Evolutionary conservation across 179 eudicot species (phyloP), one percentile per base, ranked within the genome.

Genomic region (Carnegiea gigantea): DNA sequence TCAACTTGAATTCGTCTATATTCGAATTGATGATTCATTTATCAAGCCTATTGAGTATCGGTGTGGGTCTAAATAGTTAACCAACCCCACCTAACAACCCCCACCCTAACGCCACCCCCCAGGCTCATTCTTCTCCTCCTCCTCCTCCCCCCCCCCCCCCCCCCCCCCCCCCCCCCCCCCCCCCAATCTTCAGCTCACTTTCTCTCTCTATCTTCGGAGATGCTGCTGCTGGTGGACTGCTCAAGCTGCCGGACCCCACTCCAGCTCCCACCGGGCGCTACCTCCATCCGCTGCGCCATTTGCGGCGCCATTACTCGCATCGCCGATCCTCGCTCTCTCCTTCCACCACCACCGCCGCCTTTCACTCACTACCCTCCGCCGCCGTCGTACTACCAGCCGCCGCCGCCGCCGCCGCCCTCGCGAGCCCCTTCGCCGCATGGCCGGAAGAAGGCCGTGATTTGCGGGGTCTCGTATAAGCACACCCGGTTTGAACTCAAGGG

Each of bases 381-480:
- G 11, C 89, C 87, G 28, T 46, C 36, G 4, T 54, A 30, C 43
- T 1, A 23, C 80, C 85, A 87, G 3, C 80, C 77, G 5, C 73
- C 80, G 68, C 75, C 30, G 0, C 30, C 9, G 4, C 83, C 89
- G 28, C 74, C 80, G 10, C 57, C 44, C 44, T 40, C 9, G 70
- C 30, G 10, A 44, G 78, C 84, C 5, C 81, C 85, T 62, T 38
- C 33, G 65, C 80, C 70, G 46, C 82, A 75, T 53, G 79, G 85
- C 6, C 76, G 93, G 76, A 96, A 93, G 86, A 96, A 88, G 89
- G 99, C 99, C 23, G 91, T 96, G 84, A 92, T 96, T 53, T 86
- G 91, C 70, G 99, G 98, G 65, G 88, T 96, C 17, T 90, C 95
- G 51, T 96, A 96, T 53, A 84, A 73, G 73, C 64, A 57, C 53